phyloP scores from a whole-genome alignment of 2,329 filamentous ascomycete species.

The Fusarium sulawesiense region DNA sequence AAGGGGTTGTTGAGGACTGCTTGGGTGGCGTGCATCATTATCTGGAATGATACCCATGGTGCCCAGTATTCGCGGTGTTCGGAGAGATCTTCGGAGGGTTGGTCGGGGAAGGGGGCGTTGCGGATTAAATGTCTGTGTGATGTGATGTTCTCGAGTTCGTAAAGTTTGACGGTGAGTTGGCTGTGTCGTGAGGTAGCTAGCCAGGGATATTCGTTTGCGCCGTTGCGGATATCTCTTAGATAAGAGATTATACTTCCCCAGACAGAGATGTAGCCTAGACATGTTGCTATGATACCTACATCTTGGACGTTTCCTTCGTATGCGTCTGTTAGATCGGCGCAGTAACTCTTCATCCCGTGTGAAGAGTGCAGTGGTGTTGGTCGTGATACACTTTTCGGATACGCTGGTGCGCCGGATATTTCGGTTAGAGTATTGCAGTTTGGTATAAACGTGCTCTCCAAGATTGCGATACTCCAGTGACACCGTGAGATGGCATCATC shows the following conservation, averaged over 20 bases:
- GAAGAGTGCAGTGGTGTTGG: constrained; percentile 19
- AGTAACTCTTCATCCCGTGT: constrained; percentile 32
- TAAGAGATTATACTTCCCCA: constrained; percentile 40
- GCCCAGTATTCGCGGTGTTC: constrained; percentile 40
- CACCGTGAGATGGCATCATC: constrained; percentile 27
- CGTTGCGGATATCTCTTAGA: constrained; percentile 32
- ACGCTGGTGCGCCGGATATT: constrained; percentile 5
- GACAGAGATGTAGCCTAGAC: constrained; percentile 7
- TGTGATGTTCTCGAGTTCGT: constrained; percentile 36
- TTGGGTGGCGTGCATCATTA: constrained; percentile 40
- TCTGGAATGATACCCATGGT: constrained; percentile 37
- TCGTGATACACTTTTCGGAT: constrained; percentile 25
- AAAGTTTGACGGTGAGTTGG: constrained; percentile 36
- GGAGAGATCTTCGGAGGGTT: constrained; percentile 10
- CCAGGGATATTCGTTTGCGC: constrained; percentile 39
- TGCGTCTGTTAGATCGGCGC: constrained; percentile 35
- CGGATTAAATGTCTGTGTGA: constrained; percentile 37
- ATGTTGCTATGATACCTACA: constrained; percentile 16
- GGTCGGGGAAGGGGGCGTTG: constrained; percentile 38
- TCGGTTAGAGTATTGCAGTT: constrained; percentile 1
- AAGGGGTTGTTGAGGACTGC: constrained; percentile 40
- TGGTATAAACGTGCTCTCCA: constrained; percentile 36
- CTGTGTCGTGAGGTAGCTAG: constrained; percentile 31
- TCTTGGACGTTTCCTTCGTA: constrained; percentile 31
- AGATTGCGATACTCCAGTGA: constrained; percentile 34